Percentiles rank a stretch among this genome's conserved stretches.
phyloP scores from a whole-genome alignment of 176 grass and related monocot species.

The Elaeis guineensis region DNA sequence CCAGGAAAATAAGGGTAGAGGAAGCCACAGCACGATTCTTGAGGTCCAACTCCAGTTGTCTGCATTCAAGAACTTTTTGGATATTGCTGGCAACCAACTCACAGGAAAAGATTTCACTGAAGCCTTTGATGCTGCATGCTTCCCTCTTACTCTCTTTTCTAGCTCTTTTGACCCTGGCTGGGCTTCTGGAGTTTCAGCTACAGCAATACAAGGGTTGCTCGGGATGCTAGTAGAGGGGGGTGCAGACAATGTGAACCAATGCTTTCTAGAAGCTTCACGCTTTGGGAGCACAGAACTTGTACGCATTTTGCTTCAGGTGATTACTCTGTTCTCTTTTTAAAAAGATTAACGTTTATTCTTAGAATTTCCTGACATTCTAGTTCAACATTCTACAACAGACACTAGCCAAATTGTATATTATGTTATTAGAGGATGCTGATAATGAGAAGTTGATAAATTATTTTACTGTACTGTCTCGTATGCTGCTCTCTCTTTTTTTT shows the following conservation, averaged over 20 bases:
- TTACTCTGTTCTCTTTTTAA: background rate
- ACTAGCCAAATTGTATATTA: no score
- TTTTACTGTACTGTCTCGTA: no score
- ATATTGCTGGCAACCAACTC: constrained; percentile 79
- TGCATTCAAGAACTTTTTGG: constrained; percentile 89
- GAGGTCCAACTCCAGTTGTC: constrained; percentile 74
- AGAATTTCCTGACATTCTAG: no score
- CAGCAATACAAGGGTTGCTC: constrained; percentile 68
- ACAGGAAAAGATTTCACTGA: constrained; percentile 96
- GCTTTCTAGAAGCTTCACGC: constrained; percentile 91
- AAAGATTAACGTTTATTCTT: no score
- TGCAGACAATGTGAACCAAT: constrained; percentile 97
- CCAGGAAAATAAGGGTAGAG: constrained; percentile 39
- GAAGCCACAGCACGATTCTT: constrained; percentile 61
- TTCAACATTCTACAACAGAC: no score
- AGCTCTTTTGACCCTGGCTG: constrained; percentile 75
- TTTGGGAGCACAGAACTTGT: constrained; percentile 97
- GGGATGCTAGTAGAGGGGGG: constrained; percentile 93
- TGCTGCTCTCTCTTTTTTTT: no score
- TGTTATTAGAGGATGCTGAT: no score
- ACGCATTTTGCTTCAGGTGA: constrained; percentile 79
- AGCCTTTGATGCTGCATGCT: constrained; percentile 97
- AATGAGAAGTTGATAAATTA: no score
- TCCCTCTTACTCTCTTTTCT: constrained; percentile 89
- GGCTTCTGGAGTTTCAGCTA: constrained; percentile 62